Evolutionary conservation across 2,329 filamentous ascomycete species (phyloP).

Genomic region (Scortechinia acanthostroma): DNA sequence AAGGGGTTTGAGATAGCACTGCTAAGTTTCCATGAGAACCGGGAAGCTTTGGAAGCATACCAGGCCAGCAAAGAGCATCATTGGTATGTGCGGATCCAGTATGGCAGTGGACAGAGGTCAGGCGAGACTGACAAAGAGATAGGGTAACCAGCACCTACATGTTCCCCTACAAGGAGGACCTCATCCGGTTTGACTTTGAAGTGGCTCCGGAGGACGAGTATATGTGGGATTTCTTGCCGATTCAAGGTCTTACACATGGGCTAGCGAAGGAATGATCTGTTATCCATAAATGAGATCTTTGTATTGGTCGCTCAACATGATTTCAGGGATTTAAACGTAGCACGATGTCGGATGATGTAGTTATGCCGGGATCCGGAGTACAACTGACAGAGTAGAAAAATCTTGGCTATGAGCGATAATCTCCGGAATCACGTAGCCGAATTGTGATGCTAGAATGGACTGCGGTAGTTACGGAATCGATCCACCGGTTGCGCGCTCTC

Average conservation of each 20-base stretch:
- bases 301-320: no score
- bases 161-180: constrained; percentile 42
- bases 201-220: constrained; percentile 28
- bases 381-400: no score
- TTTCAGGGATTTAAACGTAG: no score
- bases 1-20: constrained; percentile 43
- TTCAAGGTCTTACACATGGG: no score
- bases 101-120: neutral
- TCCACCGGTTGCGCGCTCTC: constrained; percentile 6
- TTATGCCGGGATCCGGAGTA: no score
- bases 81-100: constrained; percentile 17
- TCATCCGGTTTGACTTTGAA: constrained; percentile 45
- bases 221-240: constrained; percentile 4
- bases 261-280: no score
- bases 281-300: no score
- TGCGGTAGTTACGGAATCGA: neutral
- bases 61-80: constrained; percentile 43
- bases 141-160: constrained; percentile 42
- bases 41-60: constrained; percentile 35
- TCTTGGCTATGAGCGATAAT: no score
- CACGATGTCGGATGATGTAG: no score
- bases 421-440: no score
- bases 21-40: constrained; percentile 38
- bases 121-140: neutral
- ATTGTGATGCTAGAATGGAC: constrained; percentile 1